Evolutionary conservation across 2,329 filamentous ascomycete genomes (phyloP).

Genomic region (Lecanicillium sp.): DNA sequence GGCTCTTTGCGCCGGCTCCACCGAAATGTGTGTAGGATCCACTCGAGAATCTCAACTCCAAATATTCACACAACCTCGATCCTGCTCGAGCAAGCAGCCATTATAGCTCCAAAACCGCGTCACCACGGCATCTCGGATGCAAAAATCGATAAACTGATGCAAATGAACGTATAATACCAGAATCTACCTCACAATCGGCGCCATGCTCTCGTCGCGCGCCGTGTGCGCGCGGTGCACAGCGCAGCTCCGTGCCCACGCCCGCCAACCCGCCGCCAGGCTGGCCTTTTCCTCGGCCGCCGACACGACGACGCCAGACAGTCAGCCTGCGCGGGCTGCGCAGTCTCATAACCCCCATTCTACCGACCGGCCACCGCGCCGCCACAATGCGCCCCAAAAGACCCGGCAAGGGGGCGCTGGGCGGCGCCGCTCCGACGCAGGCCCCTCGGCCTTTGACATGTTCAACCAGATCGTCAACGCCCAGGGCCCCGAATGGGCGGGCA

Average conservation of each 20-base stretch:
- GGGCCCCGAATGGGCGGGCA: background rate
- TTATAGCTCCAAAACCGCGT: no score
- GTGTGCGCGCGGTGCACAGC: slow-evolving; percentile 31
- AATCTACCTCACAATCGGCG: slow-evolving; percentile 7
- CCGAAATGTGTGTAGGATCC: background rate
- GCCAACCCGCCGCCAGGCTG: slow-evolving; percentile 11
- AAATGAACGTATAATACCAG: background rate
- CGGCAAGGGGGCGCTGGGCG: background rate
- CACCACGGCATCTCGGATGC: background rate
- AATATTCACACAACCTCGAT: slow-evolving; percentile 1
- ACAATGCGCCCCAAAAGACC: background rate
- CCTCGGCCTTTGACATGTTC: slow-evolving; percentile 11
- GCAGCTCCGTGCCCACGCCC: slow-evolving; percentile 19
- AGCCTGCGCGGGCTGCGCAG: background rate
- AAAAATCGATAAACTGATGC: no score
- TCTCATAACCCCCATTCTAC: no score
- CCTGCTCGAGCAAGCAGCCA: background rate
- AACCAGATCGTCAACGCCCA: slow-evolving; percentile 11
- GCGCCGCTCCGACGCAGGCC: background rate
- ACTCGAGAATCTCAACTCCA: slow-evolving; percentile 4
- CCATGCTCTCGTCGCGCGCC: slow-evolving; percentile 30
- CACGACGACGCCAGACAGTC: background rate
- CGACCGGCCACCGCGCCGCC: background rate
- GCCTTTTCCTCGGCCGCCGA: slow-evolving; percentile 7
- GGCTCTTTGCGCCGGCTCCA: background rate